Conservation (phyloP, 1,139 yeast genomes). For the Magnusiomyces tetraspermus region DNA sequence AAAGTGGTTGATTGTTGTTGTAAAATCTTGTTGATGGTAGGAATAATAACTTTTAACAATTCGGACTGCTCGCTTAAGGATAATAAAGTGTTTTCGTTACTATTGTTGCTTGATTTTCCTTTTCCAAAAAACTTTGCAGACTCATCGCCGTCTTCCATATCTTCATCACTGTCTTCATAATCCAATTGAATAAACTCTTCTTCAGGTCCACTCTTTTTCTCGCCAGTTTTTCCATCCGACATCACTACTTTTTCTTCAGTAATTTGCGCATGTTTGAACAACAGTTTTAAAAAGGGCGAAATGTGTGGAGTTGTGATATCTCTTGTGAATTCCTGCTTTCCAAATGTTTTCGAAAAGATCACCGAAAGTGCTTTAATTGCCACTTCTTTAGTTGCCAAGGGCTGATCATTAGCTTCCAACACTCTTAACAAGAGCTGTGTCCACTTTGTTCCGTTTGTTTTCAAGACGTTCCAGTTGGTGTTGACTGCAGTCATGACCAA, state of each 20-base stretch:
- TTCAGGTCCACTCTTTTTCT: not conserved
- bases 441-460: slow-evolving; percentile 48
- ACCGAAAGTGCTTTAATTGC: slow-evolving; percentile 42
- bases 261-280: slow-evolving; percentile 36
- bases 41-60: slow-evolving; percentile 37
- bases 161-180: not conserved
- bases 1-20: slow-evolving; percentile 66
- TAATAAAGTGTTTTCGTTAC: not conserved
- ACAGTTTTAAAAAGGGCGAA: slow-evolving; percentile 48
- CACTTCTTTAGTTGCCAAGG: slow-evolving; percentile 39
- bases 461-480: slow-evolving; percentile 27
- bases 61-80: not conserved
- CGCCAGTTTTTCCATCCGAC: not conserved
- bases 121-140: too few species aligned
- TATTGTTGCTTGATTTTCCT: too few species aligned
- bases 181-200: slow-evolving; percentile 1
- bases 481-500: slow-evolving; percentile 26
- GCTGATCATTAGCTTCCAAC: slow-evolving; percentile 43
- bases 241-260: slow-evolving; percentile 5
- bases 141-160: not conserved
- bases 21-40: slow-evolving; percentile 43
- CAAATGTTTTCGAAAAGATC: slow-evolving; percentile 52
- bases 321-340: slow-evolving; percentile 76
- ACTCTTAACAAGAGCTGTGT: slow-evolving; percentile 47
- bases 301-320: slow-evolving; percentile 77